Percentiles rank a stretch among this genome's conserved stretches.
These are phyloP conservation scores for Silene conica DNA, from an alignment of 148 eudicot species.

Conservation along the genomic window DNA sequence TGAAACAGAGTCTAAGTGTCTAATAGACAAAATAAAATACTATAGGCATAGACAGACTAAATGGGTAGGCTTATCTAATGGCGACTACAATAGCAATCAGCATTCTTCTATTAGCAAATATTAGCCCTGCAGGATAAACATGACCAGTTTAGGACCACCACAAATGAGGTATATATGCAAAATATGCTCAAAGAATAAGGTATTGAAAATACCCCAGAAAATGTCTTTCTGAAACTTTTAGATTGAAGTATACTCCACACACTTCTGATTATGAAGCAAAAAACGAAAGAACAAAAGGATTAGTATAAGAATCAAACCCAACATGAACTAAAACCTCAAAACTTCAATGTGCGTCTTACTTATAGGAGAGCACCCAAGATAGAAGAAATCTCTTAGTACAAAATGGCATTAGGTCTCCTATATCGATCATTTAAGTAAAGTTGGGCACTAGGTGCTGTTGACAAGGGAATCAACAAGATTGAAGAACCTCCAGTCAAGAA, in stretches of 20 bases:
- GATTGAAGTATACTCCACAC: conserved; percentile 41
- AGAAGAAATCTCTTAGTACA: conserved; percentile 50
- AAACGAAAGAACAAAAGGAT: background rate
- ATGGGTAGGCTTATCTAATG: conserved; percentile 38
- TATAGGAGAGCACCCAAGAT: conserved; percentile 53
- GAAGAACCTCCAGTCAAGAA: conserved; percentile 86
- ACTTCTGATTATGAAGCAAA: conserved; percentile 28
- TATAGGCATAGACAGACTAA: conserved; percentile 30
- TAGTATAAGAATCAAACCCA: background rate
- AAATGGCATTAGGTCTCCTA: conserved; percentile 59
- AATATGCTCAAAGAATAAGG: conserved; percentile 2
- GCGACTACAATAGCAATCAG: conserved; percentile 34
- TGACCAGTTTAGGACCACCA: conserved; percentile 1
- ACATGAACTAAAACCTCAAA: background rate
- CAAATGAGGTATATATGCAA: background rate
- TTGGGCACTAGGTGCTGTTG: conserved; percentile 79
- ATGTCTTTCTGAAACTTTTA: conserved; percentile 35
- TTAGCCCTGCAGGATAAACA: conserved; percentile 44
- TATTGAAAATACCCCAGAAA: conserved; percentile 35
- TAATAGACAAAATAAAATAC: conserved; percentile 37
- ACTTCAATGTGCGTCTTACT: conserved; percentile 39
- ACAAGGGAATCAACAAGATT: conserved; percentile 63
- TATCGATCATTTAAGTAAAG: conserved; percentile 40
- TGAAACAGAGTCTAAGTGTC: conserved; percentile 28
- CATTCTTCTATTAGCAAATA: conserved; percentile 31